Conservation (phyloP, 768 basidiomycete genomes). For the Cyclocybe aegerita region DNA sequence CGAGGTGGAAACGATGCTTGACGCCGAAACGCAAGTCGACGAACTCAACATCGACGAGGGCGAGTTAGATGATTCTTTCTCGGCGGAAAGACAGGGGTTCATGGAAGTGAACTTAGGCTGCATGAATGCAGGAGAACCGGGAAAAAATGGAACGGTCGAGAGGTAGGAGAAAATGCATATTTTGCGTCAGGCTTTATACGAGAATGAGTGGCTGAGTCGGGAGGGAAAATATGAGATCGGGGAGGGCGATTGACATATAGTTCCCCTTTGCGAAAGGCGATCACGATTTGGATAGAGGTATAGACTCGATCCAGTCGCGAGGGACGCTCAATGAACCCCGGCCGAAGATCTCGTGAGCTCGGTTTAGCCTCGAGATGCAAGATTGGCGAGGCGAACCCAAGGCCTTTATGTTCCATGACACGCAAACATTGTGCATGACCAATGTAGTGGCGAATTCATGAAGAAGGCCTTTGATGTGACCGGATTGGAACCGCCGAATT, state of each 20-base stretch:
- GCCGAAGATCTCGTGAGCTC: slow-evolving; percentile 26
- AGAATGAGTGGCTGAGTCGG: slow-evolving; percentile 19
- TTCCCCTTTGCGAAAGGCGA: slow-evolving; percentile 25
- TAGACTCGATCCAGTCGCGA: slow-evolving; percentile 19
- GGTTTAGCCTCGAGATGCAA: slow-evolving; percentile 29
- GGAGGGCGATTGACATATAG: slow-evolving; percentile 23
- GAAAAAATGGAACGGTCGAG: background rate
- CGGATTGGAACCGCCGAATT: slow-evolving; percentile 22
- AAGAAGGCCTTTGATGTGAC: slow-evolving; percentile 28
- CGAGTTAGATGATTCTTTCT: slow-evolving; percentile 6
- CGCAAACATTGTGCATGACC: slow-evolving; percentile 8
- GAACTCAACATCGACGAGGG: slow-evolving; percentile 9
- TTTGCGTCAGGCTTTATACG: slow-evolving; percentile 28
- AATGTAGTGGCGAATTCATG: slow-evolving; percentile 13
- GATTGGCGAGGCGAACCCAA: slow-evolving; percentile 32
- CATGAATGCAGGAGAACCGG: slow-evolving; percentile 7
- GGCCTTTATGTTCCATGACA: slow-evolving; percentile 20
- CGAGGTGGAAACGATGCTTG: slow-evolving; percentile 28
- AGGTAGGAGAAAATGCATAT: slow-evolving; percentile 16
- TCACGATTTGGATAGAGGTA: slow-evolving; percentile 23
- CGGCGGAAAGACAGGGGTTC: slow-evolving; percentile 7
- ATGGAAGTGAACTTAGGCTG: slow-evolving; percentile 5
- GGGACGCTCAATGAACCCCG: slow-evolving; percentile 14
- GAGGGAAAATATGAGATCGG: slow-evolving; percentile 25
- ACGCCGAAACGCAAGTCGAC: slow-evolving; percentile 20